Evolutionary conservation across 2,329 filamentous ascomycete genomes (phyloP).

Genomic region (Colletotrichum sp.): DNA sequence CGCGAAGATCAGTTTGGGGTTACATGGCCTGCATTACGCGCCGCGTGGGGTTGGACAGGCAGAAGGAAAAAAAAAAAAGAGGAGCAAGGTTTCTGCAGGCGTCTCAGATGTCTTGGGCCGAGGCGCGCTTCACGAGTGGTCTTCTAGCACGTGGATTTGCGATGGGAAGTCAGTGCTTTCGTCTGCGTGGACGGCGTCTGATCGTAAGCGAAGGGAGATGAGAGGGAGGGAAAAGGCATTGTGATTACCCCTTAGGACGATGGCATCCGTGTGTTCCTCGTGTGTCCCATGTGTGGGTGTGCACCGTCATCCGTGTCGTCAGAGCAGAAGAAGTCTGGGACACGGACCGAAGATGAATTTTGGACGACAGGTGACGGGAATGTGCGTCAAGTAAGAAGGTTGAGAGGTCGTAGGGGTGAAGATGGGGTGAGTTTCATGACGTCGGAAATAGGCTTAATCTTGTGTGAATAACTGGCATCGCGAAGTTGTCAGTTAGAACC

Average conservation of each 20-base stretch:
- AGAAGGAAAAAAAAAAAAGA: neutral
- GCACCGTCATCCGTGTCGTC: constrained; percentile 7
- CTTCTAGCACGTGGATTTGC: neutral
- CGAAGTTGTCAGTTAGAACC: neutral
- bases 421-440: neutral
- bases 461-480: neutral
- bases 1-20: neutral
- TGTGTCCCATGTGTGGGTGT: neutral
- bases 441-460: neutral
- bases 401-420: neutral
- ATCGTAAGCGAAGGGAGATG: neutral
- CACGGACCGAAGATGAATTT: neutral
- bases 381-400: neutral
- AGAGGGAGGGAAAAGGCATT: neutral
- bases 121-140: neutral
- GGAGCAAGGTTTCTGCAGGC: neutral
- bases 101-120: constrained; percentile 11
- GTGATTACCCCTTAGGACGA: neutral
- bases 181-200: neutral
- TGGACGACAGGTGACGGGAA: neutral
- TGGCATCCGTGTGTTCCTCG: neutral
- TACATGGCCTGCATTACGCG: neutral
- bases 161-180: neutral
- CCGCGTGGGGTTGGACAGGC: neutral
- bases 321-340: neutral